These are phyloP conservation scores for Cystobasidiopsis lactophilus DNA, from an alignment of 768 basidiomycete species.

Conservation along the genomic window DNA sequence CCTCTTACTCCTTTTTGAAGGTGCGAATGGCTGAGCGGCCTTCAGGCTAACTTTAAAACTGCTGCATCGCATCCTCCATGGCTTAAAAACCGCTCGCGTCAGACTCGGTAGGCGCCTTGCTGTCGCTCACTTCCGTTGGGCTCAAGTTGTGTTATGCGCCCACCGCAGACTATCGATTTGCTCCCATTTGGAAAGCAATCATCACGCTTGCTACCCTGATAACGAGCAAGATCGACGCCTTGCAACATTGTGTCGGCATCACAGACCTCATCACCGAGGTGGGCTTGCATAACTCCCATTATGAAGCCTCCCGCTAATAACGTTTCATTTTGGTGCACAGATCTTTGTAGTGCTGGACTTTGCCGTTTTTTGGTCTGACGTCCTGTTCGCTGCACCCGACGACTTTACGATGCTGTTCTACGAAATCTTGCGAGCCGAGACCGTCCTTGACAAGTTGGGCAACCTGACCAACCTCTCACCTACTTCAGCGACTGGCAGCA, in stretches of 20 bases:
- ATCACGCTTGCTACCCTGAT: constrained; percentile 10
- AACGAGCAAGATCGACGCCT: background rate
- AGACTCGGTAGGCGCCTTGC: constrained; percentile 6
- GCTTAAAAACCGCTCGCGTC: constrained; percentile 10
- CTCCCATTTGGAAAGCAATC: constrained; percentile 10
- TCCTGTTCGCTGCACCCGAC: constrained; percentile 2
- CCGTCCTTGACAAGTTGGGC: background rate
- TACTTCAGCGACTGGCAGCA: background rate
- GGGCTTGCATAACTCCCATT: background rate
- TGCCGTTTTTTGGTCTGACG: constrained; percentile 15
- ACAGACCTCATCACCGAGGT: constrained; percentile 12
- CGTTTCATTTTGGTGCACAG: background rate
- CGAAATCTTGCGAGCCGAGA: constrained; percentile 4
- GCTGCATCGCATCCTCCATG: constrained; percentile 11
- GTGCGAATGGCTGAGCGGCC: no score
- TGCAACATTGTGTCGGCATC: constrained; percentile 1
- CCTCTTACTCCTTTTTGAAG: no score
- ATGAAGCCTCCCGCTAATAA: background rate
- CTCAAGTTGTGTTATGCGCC: no score
- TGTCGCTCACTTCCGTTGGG: no score
- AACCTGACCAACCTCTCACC: constrained; percentile 1
- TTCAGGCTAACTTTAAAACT: constrained; percentile 7
- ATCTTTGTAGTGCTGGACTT: constrained; percentile 12
- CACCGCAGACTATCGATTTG: constrained; percentile 10
- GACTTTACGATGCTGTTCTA: background rate